Base-by-base conservation (phyloP, 176 grass and related monocot genomes). In the Oryza glumipatula region DNA sequence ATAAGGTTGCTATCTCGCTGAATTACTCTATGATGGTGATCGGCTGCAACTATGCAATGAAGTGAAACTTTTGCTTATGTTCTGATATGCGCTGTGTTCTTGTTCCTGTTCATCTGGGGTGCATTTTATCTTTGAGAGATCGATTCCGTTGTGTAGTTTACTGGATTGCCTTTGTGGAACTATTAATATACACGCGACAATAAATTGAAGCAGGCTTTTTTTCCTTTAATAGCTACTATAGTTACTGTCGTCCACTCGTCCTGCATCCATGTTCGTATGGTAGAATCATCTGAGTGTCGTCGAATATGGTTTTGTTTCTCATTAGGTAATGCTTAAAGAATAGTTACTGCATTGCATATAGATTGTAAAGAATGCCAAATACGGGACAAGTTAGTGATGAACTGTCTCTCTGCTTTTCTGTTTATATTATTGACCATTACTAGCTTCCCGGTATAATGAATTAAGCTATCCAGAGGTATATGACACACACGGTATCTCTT, bases 1-100 rank as follows among this genome's bases (percentile, higher is more conserved):
- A 64, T 76, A 51, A 84, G 67, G 79, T 70, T 76, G 36, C 49
- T 80, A 75, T 82, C 61, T 86, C 74, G 78, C 28, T 82, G 45
- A 47, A 63, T 68, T 51, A 32, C 65, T 73, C 75, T 58, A 44
- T 67, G 65, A 58, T 65, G 9, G 48, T 83, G 84, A 76, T 87
- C 32, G 30, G 76, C 41, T 83, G 69, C 80, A 54, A 38, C 74
- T 83, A 80, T 66, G 70, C 21, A 87, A 87, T 91, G 63, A 84
- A 90, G 6, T 41, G 5, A 83, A 83, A 54, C 15, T 60, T 60
- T 74, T 74, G 44, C 67, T 73, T 83, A n/a, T 30, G 63, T 83
- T 35, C 1, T 78, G 0, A 26, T 70, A 26, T 72, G 10, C 68
- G 13, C 44, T 54, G 14, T 81, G 15, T 19, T 76, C 32, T 44